A percentile compares a stretch with the other conserved stretches of the same genome.
Evolutionary conservation across 345 rosid species (phyloP).

Genomic region (Lepidium aucheri): DNA sequence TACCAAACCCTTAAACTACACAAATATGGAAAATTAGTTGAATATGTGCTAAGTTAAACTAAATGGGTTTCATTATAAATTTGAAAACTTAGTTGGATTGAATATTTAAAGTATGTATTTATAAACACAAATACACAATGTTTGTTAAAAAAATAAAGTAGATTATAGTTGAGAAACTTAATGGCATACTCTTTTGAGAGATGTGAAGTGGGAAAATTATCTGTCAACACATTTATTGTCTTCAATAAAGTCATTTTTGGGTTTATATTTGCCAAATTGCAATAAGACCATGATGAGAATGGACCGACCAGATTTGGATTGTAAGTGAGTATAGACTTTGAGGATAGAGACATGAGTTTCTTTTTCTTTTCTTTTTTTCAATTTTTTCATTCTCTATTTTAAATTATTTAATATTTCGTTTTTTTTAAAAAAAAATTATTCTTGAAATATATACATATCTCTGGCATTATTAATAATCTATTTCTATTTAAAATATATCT

Average conservation of each 20-base stretch:
- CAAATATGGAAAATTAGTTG: slow-evolving; percentile 4
- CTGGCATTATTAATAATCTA: too few species aligned
- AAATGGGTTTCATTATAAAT: not conserved
- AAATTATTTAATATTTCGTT: not conserved
- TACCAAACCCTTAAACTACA: not conserved
- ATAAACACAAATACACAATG: not conserved
- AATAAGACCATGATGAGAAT: slow-evolving; percentile 14
- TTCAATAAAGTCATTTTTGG: slow-evolving; percentile 13
- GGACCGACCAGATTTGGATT: slow-evolving; percentile 20
- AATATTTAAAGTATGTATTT: not conserved
- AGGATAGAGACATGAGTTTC: slow-evolving; percentile 14
- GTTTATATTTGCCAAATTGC: slow-evolving; percentile 23
- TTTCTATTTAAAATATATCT: too few species aligned
- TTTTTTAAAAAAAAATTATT: too few species aligned
- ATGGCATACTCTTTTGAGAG: slow-evolving; percentile 9
- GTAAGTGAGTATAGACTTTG: not conserved
- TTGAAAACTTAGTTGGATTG: not conserved
- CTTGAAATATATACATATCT: too few species aligned
- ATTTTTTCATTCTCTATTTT: not conserved
- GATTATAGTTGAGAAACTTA: slow-evolving; percentile 21
- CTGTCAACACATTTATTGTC: slow-evolving; percentile 3
- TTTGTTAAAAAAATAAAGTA: not conserved
- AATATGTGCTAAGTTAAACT: not conserved
- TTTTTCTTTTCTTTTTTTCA: not conserved
- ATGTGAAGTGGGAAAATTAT: slow-evolving; percentile 11